These are phyloP conservation scores for Phoma sp. DNA, from an alignment of 2,329 filamentous ascomycete species.

Conservation along the genomic window DNA sequence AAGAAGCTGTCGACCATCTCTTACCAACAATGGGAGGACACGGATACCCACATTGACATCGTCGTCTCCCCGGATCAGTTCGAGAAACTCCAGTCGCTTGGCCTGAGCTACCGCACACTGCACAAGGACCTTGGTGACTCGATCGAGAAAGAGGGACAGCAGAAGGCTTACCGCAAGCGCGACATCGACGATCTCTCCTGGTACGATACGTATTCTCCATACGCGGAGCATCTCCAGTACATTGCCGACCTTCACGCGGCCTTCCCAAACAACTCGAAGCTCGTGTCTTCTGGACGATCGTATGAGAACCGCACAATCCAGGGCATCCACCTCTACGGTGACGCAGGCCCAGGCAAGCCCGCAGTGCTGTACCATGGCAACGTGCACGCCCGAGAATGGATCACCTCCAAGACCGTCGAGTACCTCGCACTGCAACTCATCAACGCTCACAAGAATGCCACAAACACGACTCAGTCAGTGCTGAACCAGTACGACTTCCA, in stretches of 20 bases:
- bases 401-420: conserved; percentile 32
- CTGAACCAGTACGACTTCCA: conserved; percentile 43
- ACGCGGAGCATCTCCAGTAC: conserved; percentile 30
- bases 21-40: conserved; percentile 45
- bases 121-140: conserved; percentile 54
- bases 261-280: conserved; percentile 30
- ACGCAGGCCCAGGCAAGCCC: conserved; percentile 33
- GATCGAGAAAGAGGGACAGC: conserved; percentile 47
- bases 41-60: conserved; percentile 48
- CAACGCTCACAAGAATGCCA: conserved; percentile 33
- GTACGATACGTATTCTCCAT: conserved; percentile 33
- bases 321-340: conserved; percentile 43
- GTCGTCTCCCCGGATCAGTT: conserved; percentile 50
- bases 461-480: conserved; percentile 41
- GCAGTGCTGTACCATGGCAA: conserved; percentile 41
- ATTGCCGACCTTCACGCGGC: conserved; percentile 27
- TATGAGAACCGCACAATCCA: conserved; percentile 33
- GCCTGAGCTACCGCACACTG: conserved; percentile 46
- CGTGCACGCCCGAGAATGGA: conserved; percentile 46
- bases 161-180: conserved; percentile 50
- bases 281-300: conserved; percentile 27
- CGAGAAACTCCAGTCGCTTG: conserved; percentile 45
- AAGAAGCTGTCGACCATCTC: conserved; percentile 45
- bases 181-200: conserved; percentile 21
- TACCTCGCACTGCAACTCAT: conserved; percentile 40